Evolutionary conservation across 768 basidiomycete genomes (phyloP).

Genomic region (Gymnopilus dilepis): DNA sequence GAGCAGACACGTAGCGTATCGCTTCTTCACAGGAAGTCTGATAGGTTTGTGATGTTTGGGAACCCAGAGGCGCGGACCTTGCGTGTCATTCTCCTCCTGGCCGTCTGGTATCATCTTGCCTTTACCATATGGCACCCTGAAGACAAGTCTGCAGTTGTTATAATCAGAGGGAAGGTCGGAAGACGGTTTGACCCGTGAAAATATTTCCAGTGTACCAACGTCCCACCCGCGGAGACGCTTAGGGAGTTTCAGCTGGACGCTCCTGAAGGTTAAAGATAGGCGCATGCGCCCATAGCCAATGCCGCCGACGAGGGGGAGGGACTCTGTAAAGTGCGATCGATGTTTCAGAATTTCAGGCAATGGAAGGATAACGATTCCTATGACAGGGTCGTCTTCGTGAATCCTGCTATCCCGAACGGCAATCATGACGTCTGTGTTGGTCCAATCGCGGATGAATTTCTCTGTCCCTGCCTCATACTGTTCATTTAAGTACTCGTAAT

Average conservation of each 20-base stretch:
- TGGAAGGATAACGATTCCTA: conserved; percentile 70
- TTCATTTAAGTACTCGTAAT: neutral
- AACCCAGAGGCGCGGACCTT: conserved; percentile 34
- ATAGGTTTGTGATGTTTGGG: conserved; percentile 34
- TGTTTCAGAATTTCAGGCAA: conserved; percentile 50
- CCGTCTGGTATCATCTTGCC: conserved; percentile 39
- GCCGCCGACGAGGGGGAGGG: conserved; percentile 72
- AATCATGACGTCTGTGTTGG: conserved; percentile 61
- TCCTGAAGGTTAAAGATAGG: conserved; percentile 70
- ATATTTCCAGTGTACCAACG: conserved; percentile 66
- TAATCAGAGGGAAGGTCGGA: conserved; percentile 40
- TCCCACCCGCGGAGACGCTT: conserved; percentile 69
- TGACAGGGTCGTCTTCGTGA: conserved; percentile 67
- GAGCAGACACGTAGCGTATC: conserved; percentile 45
- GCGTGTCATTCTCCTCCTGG: conserved; percentile 9
- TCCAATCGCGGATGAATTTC: conserved; percentile 69
- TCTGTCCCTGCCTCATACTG: conserved; percentile 72
- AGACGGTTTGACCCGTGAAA: conserved; percentile 35
- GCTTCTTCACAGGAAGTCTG: conserved; percentile 44
- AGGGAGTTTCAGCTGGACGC: conserved; percentile 63
- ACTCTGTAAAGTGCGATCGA: conserved; percentile 58
- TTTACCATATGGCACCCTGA: conserved; percentile 44
- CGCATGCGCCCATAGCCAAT: conserved; percentile 69
- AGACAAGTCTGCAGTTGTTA: conserved; percentile 42
- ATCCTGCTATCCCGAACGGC: conserved; percentile 65